Evolutionary conservation across 305 asterid genomes (phyloP), one percentile per base, ranked within the genome.

Genomic region (Caryopteris hybrid): DNA sequence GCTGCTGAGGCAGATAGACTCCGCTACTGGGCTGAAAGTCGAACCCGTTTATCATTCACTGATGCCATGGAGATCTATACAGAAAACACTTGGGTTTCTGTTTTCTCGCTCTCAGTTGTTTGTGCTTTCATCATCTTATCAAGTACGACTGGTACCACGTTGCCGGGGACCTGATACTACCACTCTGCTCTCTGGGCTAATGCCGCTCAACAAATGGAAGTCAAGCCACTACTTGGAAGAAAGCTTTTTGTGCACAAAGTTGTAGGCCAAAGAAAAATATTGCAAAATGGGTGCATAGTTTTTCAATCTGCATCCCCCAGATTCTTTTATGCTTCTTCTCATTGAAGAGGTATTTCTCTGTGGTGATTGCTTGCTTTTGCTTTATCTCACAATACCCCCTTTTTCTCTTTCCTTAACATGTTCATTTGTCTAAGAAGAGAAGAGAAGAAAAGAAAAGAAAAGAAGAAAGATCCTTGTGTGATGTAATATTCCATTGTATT

Each of bases 61-160:
- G 99, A 93, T 73, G 99, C 99, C 42, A 90, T 93, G 91, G 97
- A 93, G 80, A 90, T 84, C 95, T 93, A 93, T 77, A 85, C 99
- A 1, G 99, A 90, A 69, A 85, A 84, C 71, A 93, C 99, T 12
- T 93, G 99, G 99, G 80, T 93, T 29, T 90, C 99, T 0, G 96
- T 93, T 23, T 87, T 93, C 73, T 93, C 99, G 8, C 95, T 93
- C 42, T 93, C 99, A 0, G 96, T 90, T 57, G 96, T 90, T 25
- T 90, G 99, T 60, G 97, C 99, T 10, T 90, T 93, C 88, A 90
- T 93, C 81, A 93, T 93, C 59, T 70, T 90, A 66, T 93, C 99
- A 14, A 93, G 97, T 52, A 87, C 99, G 5, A 79, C 70, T 2
- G 17, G 48, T 46, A 84, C 81, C 76, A 76, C 84, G 18, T 79